phyloP scores from a whole-genome alignment of 139 green algal genomes.

The Auxenochlorella protothecoides region DNA sequence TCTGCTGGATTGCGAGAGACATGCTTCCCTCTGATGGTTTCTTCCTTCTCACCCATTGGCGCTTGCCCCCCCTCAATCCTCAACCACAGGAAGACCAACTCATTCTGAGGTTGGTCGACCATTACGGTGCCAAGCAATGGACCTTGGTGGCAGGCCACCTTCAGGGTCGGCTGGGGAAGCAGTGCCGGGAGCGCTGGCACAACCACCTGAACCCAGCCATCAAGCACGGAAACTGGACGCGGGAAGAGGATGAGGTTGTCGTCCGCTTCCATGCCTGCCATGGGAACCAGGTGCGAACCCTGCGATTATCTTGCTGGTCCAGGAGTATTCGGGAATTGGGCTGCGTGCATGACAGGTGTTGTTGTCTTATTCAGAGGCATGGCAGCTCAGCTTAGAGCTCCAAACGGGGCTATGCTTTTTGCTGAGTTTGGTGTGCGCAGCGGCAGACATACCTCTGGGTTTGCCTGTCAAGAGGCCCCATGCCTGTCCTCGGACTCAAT shows the following conservation, averaged over 20 bases:
- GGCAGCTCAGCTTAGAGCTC: not conserved
- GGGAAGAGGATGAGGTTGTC: constrained; percentile 39
- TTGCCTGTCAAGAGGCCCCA: too few species aligned
- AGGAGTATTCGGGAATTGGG: too few species aligned
- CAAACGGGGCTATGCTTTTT: not conserved
- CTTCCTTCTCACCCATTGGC: not conserved
- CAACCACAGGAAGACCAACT: constrained; percentile 4
- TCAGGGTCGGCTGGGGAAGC: constrained; percentile 64
- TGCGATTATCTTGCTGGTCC: not conserved
- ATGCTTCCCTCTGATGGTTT: not conserved
- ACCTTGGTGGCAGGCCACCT: constrained; percentile 44
- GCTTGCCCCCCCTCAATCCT: too few species aligned
- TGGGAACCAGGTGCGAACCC: constrained; percentile 14
- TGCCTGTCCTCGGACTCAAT: too few species aligned
- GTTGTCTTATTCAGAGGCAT: not conserved
- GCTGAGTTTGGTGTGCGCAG: not conserved
- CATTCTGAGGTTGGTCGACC: constrained; percentile 31
- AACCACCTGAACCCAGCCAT: constrained; percentile 62
- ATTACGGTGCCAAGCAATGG: constrained; percentile 57
- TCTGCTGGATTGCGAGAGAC: not conserved
- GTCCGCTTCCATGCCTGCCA: constrained; percentile 26
- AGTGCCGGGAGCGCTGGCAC: constrained; percentile 66
- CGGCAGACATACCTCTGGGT: not conserved
- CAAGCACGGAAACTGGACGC: constrained; percentile 48
- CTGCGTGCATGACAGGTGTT: not conserved